Evolutionary conservation across 2,329 filamentous ascomycete species (phyloP).

Genomic region (Parastagonospora avenae): DNA sequence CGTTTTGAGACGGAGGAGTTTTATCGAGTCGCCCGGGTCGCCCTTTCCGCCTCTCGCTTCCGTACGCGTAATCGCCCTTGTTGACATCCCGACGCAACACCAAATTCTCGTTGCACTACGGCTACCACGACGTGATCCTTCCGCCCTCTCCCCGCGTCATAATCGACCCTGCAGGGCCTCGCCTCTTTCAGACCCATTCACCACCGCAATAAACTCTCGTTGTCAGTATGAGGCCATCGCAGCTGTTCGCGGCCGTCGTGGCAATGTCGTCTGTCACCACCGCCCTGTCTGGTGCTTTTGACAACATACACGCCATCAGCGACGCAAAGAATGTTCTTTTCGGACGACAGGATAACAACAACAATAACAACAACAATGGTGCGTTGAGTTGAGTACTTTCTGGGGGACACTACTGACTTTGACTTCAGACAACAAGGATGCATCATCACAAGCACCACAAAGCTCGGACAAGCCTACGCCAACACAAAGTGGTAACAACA

Average conservation of each 20-base stretch:
- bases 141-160: slow-evolving; percentile 21
- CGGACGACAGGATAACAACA: slow-evolving; percentile 36
- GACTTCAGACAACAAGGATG: slow-evolving; percentile 9
- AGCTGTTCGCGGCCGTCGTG: slow-evolving; percentile 45
- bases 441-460: slow-evolving; percentile 18
- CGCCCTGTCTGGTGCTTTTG: slow-evolving; percentile 41
- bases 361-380: slow-evolving; percentile 11
- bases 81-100: slow-evolving; percentile 29
- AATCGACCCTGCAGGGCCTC: not conserved
- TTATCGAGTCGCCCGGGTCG: slow-evolving; percentile 14
- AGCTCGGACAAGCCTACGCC: slow-evolving; percentile 16
- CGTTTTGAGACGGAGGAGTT: slow-evolving; percentile 36
- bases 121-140: slow-evolving; percentile 19
- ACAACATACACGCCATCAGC: slow-evolving; percentile 34
- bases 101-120: slow-evolving; percentile 29
- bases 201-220: not conserved
- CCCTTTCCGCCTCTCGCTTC: slow-evolving; percentile 2
- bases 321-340: slow-evolving; percentile 37
- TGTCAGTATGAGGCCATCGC: slow-evolving; percentile 43
- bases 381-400: not conserved
- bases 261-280: slow-evolving; percentile 44
- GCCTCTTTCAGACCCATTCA: slow-evolving; percentile 6
- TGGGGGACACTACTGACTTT: slow-evolving; percentile 6
- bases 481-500: slow-evolving; percentile 9
- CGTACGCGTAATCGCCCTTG: slow-evolving; percentile 25